phyloP scores from a whole-genome alignment of 1,284 basidiomycete species.

The Puccinia coronata region DNA sequence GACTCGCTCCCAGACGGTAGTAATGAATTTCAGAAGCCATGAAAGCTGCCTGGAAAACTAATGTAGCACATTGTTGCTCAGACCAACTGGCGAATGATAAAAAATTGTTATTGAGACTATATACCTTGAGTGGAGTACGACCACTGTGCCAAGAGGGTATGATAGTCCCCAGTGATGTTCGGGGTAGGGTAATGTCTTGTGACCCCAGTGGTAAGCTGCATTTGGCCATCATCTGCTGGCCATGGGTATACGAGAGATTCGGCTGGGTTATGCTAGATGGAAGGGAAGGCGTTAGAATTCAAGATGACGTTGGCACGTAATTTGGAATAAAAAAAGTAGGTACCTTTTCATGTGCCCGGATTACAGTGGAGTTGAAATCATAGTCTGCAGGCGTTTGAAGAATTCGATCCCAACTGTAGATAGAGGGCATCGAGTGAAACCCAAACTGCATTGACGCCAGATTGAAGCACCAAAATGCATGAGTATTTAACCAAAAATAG shows the following conservation, averaged over 20 bases:
- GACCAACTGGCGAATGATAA: constrained; percentile 58
- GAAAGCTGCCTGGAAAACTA: constrained; percentile 65
- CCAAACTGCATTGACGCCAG: constrained; percentile 60
- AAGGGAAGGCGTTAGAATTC: not conserved
- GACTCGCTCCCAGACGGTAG: constrained; percentile 66
- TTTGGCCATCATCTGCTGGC: constrained; percentile 52
- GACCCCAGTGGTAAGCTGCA: constrained; percentile 52
- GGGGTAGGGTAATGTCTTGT: constrained; percentile 47
- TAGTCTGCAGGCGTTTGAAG: constrained; percentile 63
- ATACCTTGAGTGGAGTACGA: constrained; percentile 52
- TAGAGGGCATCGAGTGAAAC: constrained; percentile 69
- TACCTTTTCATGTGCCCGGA: constrained; percentile 67
- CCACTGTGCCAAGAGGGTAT: constrained; percentile 49
- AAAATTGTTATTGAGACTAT: constrained; percentile 60
- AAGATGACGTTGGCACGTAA: not conserved
- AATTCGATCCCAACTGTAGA: constrained; percentile 68
- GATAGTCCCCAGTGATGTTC: constrained; percentile 34
- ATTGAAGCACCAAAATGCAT: not conserved
- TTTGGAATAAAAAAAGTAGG: not conserved
- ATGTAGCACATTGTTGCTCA: constrained; percentile 18
- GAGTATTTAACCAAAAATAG: not conserved
- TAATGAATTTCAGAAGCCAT: constrained; percentile 67
- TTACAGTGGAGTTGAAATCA: constrained; percentile 67
- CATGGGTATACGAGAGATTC: constrained; percentile 54
- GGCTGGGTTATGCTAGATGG: constrained; percentile 53